These are phyloP conservation scores for Pichia heedii DNA, from an alignment of 805 yeast genomes.

Conservation along the genomic window DNA sequence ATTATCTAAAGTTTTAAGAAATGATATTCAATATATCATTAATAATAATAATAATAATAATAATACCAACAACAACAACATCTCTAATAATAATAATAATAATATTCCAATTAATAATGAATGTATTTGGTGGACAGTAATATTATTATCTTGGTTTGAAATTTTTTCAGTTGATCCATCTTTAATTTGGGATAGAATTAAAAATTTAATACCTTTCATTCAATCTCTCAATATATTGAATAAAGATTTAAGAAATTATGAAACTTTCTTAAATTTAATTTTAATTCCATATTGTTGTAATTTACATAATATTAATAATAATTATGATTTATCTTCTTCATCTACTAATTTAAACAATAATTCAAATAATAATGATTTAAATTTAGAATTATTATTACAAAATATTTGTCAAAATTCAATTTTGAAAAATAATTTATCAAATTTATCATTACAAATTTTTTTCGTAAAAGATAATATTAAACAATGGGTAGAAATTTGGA, in stretches of 20 bases:
- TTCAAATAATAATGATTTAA: background rate
- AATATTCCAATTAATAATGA: background rate
- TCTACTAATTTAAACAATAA: background rate
- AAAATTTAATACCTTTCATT: conserved; percentile 28
- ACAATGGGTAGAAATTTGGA: conserved; percentile 35
- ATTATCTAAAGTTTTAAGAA: conserved; percentile 29
- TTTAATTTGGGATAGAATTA: conserved; percentile 32
- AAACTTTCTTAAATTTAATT: background rate
- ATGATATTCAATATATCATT: conserved; percentile 20
- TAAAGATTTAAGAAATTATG: background rate
- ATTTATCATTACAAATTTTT: conserved; percentile 1
- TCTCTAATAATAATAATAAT: conserved; percentile 1
- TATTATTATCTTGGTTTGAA: conserved; percentile 34
- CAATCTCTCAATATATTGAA: conserved; percentile 26
- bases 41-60: background rate
- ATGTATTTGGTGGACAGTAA: conserved; percentile 28
- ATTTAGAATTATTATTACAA: background rate
- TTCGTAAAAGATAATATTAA: conserved; percentile 24
- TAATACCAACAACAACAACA: background rate
- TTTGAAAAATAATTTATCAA: background rate
- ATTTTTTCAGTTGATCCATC: conserved; percentile 29
- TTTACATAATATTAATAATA: background rate
- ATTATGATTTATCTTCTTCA: background rate
- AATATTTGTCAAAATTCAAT: background rate
- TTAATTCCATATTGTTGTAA: conserved; percentile 6